Percentiles rank a stretch among this genome's conserved stretches.
These are phyloP conservation scores for Fusarium cicatricum DNA, from an alignment of 2,329 filamentous ascomycete species.

Conservation along the genomic window DNA sequence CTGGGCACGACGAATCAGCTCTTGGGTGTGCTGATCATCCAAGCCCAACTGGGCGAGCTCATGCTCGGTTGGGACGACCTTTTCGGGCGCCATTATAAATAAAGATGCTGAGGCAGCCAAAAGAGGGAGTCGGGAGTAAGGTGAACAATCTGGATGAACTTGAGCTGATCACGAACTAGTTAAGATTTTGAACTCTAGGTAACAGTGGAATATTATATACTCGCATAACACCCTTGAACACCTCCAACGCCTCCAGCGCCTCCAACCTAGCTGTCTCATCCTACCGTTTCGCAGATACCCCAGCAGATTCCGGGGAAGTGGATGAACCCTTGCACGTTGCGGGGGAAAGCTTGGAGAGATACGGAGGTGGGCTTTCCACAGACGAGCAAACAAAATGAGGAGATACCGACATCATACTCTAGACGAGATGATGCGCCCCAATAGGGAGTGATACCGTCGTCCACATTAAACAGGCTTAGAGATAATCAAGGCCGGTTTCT, in stretches of 20 bases:
- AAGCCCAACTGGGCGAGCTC: constrained; percentile 25
- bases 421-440: not conserved
- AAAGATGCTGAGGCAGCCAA: not conserved
- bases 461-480: not conserved
- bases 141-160: not conserved
- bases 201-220: constrained; percentile 6
- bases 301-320: constrained; percentile 17
- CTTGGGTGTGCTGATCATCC: constrained; percentile 9
- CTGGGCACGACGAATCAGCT: constrained; percentile 25
- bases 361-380: not conserved
- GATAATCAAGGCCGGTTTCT: not conserved
- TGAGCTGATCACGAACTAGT: not conserved
- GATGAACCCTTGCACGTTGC: constrained; percentile 8
- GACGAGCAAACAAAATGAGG: not conserved
- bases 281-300: constrained; percentile 1
- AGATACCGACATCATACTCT: constrained; percentile 5
- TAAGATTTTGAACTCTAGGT: not conserved
- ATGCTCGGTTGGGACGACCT: constrained; percentile 21
- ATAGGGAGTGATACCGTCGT: constrained; percentile 1
- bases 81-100: constrained; percentile 10
- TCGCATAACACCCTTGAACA: not conserved
- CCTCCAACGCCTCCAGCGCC: too few species aligned
- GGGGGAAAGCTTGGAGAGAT: constrained; percentile 10
- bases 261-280: not conserved
- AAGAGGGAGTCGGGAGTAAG: not conserved